Percentiles rank a stretch among this genome's conserved stretches.
These are phyloP conservation scores for Acanthamoeba royreba DNA, from an alignment of 208 protist species.

Conservation along the genomic window DNA sequence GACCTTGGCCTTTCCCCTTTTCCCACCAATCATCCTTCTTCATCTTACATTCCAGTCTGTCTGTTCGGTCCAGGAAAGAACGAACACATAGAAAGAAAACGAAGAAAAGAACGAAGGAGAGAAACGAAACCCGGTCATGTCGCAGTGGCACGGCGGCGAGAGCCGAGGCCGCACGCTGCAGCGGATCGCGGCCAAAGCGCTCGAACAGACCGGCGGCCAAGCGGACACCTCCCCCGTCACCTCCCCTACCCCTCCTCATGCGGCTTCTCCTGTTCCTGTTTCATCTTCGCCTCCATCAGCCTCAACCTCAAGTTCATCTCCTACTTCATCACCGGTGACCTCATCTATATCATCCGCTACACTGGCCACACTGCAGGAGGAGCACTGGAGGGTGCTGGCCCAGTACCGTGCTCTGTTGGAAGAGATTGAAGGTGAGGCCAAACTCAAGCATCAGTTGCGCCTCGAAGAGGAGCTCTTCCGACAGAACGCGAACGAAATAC, in stretches of 20 bases:
- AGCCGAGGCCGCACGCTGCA: not conserved
- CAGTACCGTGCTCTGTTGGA: not conserved
- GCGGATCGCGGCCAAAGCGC: not conserved
- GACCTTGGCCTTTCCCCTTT: too few relatives aligned
- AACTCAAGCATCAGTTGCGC: not conserved
- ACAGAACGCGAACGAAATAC: not conserved
- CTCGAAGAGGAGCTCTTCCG: not conserved
- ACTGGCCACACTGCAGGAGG: not conserved
- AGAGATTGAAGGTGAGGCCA: not conserved
- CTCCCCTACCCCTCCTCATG: too few relatives aligned
- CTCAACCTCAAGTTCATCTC: too few relatives aligned
- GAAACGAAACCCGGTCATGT: too few relatives aligned
- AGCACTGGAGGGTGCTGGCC: not conserved
- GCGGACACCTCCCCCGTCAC: not conserved
- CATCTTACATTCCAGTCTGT: too few relatives aligned
- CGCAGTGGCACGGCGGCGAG: not conserved
- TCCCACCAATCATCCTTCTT: too few relatives aligned
- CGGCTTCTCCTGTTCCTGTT: too few relatives aligned
- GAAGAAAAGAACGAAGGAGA: not conserved
- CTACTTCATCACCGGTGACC: too few relatives aligned
- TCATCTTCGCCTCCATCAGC: too few relatives aligned
- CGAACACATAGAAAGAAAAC: not conserved
- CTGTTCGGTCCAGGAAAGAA: not conserved
- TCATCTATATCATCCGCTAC: too few relatives aligned
- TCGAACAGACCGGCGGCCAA: too few relatives aligned